Conservation (phyloP, 129 eudicot genomes). For the Saposhnikovia divaricata region DNA sequence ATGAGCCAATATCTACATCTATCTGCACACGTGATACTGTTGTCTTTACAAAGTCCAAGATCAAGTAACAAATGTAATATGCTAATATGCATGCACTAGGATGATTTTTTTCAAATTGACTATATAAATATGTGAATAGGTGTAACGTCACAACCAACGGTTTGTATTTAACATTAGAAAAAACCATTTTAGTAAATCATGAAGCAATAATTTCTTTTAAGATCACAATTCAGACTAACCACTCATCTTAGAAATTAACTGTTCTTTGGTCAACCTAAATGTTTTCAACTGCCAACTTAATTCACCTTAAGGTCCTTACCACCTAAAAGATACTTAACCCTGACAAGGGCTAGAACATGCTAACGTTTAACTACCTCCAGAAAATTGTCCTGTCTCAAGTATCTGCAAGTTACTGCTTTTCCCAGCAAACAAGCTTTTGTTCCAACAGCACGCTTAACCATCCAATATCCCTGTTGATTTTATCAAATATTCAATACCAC, state of each 20-base stretch:
- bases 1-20: conserved; percentile 98
- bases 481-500: conserved; percentile 15
- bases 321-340: background rate
- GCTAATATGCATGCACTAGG: background rate
- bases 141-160: background rate
- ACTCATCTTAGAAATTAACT: too few relatives aligned
- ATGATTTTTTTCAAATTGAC: background rate
- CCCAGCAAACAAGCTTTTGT: conserved; percentile 93
- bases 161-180: background rate
- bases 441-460: conserved; percentile 99
- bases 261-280: too few relatives aligned
- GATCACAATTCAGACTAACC: background rate
- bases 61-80: background rate
- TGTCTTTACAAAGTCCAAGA: background rate
- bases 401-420: conserved; percentile 87
- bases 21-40: conserved; percentile 38
- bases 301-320: background rate
- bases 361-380: conserved; percentile 51
- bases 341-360: background rate
- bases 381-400: conserved; percentile 86
- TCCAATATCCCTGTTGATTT: conserved; percentile 88
- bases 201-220: background rate
- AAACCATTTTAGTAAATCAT: background rate
- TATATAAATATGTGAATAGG: background rate
- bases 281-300: background rate